phyloP scores from a whole-genome alignment of 106 monocot genomes.

The Vanilla planifolia region DNA sequence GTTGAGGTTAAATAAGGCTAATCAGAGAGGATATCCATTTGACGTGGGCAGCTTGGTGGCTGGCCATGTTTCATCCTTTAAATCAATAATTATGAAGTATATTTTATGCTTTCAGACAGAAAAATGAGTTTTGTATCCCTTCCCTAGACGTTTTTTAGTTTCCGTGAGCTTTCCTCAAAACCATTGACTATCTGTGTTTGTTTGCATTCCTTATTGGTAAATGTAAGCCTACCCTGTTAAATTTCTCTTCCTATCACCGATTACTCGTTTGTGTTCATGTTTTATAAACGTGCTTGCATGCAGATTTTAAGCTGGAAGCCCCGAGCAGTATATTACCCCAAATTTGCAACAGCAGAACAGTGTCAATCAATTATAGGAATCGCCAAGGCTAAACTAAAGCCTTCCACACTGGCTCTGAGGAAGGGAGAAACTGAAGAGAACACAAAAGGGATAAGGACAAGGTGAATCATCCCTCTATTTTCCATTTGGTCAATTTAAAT shows the following conservation, averaged over 20 bases:
- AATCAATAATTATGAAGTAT: too few relatives aligned
- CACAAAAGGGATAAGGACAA: conserved; percentile 92
- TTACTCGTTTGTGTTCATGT: not conserved
- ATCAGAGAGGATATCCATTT: too few relatives aligned
- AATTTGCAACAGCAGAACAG: conserved; percentile 72
- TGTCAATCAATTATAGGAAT: conserved; percentile 49
- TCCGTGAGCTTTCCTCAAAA: not conserved
- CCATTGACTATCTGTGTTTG: too few relatives aligned
- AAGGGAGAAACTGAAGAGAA: conserved; percentile 81
- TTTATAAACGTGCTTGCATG: conserved; percentile 9
- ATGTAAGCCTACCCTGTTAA: not conserved
- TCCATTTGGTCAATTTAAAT: too few relatives aligned
- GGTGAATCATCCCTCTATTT: too few relatives aligned
- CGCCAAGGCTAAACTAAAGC: conserved; percentile 52
- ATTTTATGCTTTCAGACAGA: too few relatives aligned
- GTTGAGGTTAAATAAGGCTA: too few relatives aligned
- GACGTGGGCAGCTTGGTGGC: too few relatives aligned
- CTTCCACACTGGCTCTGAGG: conserved; percentile 72
- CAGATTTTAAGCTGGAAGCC: conserved; percentile 97
- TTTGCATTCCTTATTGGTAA: too few relatives aligned
- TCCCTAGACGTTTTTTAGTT: not conserved
- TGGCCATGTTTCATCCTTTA: too few relatives aligned
- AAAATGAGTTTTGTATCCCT: not conserved
- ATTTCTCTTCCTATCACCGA: not conserved
- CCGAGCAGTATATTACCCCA: conserved; percentile 89